Percentiles rank a stretch among this genome's conserved stretches.
Evolutionary conservation across 2,329 filamentous ascomycete species (phyloP).

Genomic region (Ustilaginoidea virens): DNA sequence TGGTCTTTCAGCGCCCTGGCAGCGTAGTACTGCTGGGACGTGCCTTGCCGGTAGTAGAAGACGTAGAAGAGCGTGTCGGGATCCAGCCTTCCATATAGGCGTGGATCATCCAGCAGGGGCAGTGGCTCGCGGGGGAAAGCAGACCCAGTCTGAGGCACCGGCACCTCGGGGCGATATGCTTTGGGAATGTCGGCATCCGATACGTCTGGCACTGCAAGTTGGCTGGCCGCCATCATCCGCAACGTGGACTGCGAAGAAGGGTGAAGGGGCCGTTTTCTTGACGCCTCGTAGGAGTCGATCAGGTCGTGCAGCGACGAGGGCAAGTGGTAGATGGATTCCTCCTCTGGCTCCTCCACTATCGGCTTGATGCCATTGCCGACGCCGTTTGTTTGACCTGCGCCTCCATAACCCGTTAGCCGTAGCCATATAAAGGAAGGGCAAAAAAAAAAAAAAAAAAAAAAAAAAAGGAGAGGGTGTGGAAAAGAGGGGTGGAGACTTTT

Average conservation of each 20-base stretch:
- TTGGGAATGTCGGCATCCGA: constrained; percentile 69
- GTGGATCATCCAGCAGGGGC: constrained; percentile 77
- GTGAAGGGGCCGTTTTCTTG: constrained; percentile 52
- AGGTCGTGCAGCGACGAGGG: constrained; percentile 80
- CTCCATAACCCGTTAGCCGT: too few relatives aligned
- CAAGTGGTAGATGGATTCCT: constrained; percentile 85
- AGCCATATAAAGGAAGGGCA: too few relatives aligned
- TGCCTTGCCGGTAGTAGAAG: constrained; percentile 96
- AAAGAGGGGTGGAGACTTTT: not conserved
- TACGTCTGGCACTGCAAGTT: constrained; percentile 57
- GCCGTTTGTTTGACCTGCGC: constrained; percentile 35
- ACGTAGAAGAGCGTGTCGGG: constrained; percentile 96
- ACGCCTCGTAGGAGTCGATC: constrained; percentile 77
- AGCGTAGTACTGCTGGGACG: constrained; percentile 87
- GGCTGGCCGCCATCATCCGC: constrained; percentile 61
- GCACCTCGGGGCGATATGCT: constrained; percentile 70
- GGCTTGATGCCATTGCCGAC: constrained; percentile 34
- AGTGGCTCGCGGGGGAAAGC: constrained; percentile 92
- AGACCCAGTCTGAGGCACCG: constrained; percentile 56
- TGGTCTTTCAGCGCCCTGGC: constrained; percentile 96
- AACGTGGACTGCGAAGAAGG: constrained; percentile 51
- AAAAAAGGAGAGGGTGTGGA: not conserved
- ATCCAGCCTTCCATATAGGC: constrained; percentile 78
- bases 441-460: not conserved
- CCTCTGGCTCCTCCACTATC: constrained; percentile 28